phyloP scores from a whole-genome alignment of 192 early-diverging fungal genomes.

The Coemansia sp. region DNA sequence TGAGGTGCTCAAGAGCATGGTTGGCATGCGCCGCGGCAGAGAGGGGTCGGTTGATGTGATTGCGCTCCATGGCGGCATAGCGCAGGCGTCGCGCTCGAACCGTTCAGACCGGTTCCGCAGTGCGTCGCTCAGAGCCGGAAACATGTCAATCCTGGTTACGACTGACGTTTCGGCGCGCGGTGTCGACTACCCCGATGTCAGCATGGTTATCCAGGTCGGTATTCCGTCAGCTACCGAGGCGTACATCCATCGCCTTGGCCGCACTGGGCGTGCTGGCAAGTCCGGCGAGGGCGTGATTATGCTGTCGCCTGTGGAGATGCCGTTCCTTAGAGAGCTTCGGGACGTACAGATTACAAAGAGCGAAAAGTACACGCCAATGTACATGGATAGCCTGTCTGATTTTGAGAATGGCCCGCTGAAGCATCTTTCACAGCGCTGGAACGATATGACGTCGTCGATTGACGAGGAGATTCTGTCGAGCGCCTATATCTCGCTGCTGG shows the following conservation, averaged over 20 bases:
- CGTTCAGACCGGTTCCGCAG: conserved; percentile 76
- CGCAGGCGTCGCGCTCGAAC: conserved; percentile 68
- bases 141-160: conserved; percentile 75
- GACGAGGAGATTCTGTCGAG: conserved; percentile 36
- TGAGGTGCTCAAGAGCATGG: conserved; percentile 18
- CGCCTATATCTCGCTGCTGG: conserved; percentile 53
- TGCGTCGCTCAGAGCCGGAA: conserved; percentile 32
- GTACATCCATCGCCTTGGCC: conserved; percentile 95
- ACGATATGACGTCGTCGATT: conserved; percentile 8
- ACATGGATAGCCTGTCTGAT: conserved; percentile 20
- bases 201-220: conserved; percentile 87
- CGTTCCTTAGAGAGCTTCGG: conserved; percentile 63
- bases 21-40: not conserved
- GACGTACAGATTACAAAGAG: conserved; percentile 62
- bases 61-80: conserved; percentile 77
- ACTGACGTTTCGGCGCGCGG: conserved; percentile 97
- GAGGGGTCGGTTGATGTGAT: conserved; percentile 32
- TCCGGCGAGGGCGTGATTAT: conserved; percentile 84
- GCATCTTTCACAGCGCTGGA: conserved; percentile 37
- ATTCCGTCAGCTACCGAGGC: conserved; percentile 77
- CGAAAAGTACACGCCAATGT: conserved; percentile 35
- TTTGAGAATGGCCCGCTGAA: conserved; percentile 22
- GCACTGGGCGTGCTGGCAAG: conserved; percentile 94
- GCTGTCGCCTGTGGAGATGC: conserved; percentile 74
- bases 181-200: conserved; percentile 94